Conservation (phyloP, 1,284 basidiomycete genomes). For the Pulchroboletus neoregius region DNA sequence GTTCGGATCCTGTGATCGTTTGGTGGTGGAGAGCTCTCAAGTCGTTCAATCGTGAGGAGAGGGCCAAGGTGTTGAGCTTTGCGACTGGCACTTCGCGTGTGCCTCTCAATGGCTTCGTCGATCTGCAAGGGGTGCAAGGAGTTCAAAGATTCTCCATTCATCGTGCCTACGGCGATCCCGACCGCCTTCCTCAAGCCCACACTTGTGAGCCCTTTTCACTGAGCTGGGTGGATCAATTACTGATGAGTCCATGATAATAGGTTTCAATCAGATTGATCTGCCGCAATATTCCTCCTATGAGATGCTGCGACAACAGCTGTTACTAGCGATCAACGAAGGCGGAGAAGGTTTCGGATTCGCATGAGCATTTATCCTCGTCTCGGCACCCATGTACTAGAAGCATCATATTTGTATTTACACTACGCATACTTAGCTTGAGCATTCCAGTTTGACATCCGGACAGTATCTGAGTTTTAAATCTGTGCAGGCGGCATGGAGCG, state of each 20-base stretch:
- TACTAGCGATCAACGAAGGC: constrained; percentile 91
- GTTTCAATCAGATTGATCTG: constrained; percentile 85
- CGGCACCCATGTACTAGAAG: constrained; percentile 27
- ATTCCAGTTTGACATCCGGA: too few species aligned
- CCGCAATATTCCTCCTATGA: constrained; percentile 92
- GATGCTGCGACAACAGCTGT: constrained; percentile 82
- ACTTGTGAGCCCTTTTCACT: constrained; percentile 60
- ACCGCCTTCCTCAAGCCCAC: constrained; percentile 86
- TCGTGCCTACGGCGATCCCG: constrained; percentile 81
- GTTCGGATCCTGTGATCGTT: constrained; percentile 90
- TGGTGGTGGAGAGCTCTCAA: constrained; percentile 99
- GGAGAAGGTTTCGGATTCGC: constrained; percentile 89
- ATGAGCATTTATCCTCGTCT: constrained; percentile 27
- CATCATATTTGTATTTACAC: constrained; percentile 37
- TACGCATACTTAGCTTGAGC: constrained; percentile 21
- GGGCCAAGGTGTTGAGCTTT: constrained; percentile 95
- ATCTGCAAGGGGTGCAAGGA: constrained; percentile 92
- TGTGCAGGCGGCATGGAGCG: too few species aligned
- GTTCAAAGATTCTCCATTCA: constrained; percentile 97
- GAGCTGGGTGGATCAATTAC: constrained; percentile 8
- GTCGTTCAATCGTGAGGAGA: constrained; percentile 95
- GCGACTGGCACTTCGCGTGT: constrained; percentile 94
- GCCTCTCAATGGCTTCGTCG: constrained; percentile 89
- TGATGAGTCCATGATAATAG: constrained; percentile 35
- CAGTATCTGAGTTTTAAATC: background rate